phyloP scores from a whole-genome alignment of 2,329 filamentous ascomycete genomes.

The Paracamarosporium sp. region DNA sequence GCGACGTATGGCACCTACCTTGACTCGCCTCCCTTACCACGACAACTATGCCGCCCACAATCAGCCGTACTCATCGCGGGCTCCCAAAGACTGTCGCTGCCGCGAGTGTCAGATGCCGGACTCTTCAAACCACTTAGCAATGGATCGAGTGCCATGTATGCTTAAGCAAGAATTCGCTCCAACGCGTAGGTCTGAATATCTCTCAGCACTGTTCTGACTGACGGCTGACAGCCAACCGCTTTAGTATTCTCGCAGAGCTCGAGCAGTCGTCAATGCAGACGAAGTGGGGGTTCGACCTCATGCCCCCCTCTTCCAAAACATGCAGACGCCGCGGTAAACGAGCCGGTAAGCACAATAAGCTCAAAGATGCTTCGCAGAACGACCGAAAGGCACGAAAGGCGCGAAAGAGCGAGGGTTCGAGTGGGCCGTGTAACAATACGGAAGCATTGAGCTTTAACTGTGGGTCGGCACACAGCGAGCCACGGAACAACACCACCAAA shows the following conservation, averaged over 20 bases:
- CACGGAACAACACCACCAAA: not conserved
- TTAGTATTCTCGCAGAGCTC: slow-evolving; percentile 33
- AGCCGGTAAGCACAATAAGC: slow-evolving; percentile 21
- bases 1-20: slow-evolving; percentile 23
- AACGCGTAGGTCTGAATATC: slow-evolving; percentile 21
- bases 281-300: slow-evolving; percentile 27
- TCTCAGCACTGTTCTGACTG: not conserved
- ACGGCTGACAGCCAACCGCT: slow-evolving; percentile 32
- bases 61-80: slow-evolving; percentile 10
- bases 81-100: slow-evolving; percentile 17
- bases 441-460: slow-evolving; percentile 17
- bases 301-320: slow-evolving; percentile 9
- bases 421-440: slow-evolving; percentile 15
- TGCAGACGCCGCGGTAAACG: slow-evolving; percentile 26
- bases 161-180: slow-evolving; percentile 28
- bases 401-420: slow-evolving; percentile 3
- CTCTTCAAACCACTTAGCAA: not conserved
- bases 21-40: slow-evolving; percentile 15
- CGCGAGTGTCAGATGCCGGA: slow-evolving; percentile 16
- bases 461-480: not conserved
- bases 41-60: slow-evolving; percentile 13
- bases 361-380: slow-evolving; percentile 11
- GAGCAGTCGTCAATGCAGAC: slow-evolving; percentile 24
- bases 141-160: slow-evolving; percentile 14
- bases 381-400: not conserved